Base-by-base conservation (phyloP, 2,329 filamentous ascomycete genomes). In the Coniochaeta sp. region DNA sequence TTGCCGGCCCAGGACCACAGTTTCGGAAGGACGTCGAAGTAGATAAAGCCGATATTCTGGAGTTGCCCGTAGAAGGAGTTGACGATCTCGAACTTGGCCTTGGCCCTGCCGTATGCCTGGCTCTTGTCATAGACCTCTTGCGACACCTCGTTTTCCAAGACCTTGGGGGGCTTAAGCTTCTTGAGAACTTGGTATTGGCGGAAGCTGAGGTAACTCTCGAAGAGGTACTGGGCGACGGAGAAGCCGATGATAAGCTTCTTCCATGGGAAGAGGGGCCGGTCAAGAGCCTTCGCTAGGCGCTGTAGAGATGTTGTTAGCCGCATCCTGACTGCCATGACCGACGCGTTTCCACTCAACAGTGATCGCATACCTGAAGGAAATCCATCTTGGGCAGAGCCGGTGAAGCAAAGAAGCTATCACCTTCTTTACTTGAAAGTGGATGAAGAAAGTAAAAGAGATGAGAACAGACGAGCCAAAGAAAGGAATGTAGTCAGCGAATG, bases 221-320 rank as follows among this genome's bases (percentile, higher is more conserved):
- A 88, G 59, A 91, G 77, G 74, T 91, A 98, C 73, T 99, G 91
- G 63, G 89, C 91, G 68, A 98, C 74, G 32, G 92, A 96, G 79
- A 99, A 99, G 69, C 92, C 90, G 68, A 98, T 84, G 69, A 99
- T 93, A 69, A 99, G 86, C 73, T 87, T 89, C 85, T 97, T 99
- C 95, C 95, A 99, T 59, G 95, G 93, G 79, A 98, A 96, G 71
- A 90, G 81, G 61, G 93, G 93, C 71, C 90, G 87, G 80, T 99
- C 95, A 69, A 98, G 88, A 75, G 89, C 87, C 74, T 85, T 86
- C 72, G 91, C 91, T 67, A 98, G 87, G 79, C 84, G 83, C 85
- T 88, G 71, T 34, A 59, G 55, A 56, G 38, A 60, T 60, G 55
- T 26, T 52, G 62, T 65, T 64, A 64, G 62, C 32, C 9, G 28